Evolutionary conservation across 2,329 filamentous ascomycete species (phyloP).

Genomic region (Lecanicillium sp.): DNA sequence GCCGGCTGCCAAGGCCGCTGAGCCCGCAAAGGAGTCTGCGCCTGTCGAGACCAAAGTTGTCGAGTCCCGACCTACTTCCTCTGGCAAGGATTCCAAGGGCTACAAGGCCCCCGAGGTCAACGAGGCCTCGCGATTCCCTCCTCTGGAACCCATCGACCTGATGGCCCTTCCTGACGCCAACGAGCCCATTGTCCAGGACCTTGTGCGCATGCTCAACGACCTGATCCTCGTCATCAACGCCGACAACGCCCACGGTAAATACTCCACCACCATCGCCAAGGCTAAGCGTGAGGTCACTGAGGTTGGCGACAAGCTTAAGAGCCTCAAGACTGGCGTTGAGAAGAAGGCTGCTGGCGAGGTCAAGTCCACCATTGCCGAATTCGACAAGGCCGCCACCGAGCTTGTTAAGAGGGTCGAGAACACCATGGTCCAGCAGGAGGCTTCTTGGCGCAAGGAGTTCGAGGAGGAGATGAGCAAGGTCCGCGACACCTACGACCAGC

Average conservation of each 20-base stretch:
- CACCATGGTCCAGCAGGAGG: conserved; percentile 74
- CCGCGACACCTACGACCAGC: conserved; percentile 70
- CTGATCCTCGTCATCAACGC: conserved; percentile 91
- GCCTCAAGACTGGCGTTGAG: conserved; percentile 63
- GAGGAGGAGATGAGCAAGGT: conserved; percentile 78
- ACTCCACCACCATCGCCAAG: conserved; percentile 71
- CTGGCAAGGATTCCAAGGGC: conserved; percentile 24
- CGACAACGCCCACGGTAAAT: conserved; percentile 71
- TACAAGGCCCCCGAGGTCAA: conserved; percentile 57
- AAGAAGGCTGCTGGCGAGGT: conserved; percentile 71
- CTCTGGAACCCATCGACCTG: conserved; percentile 68
- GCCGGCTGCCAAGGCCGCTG: conserved; percentile 23
- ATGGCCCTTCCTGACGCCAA: conserved; percentile 67
- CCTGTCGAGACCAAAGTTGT: conserved; percentile 21
- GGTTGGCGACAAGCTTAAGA: conserved; percentile 71
- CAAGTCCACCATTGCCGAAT: conserved; percentile 63
- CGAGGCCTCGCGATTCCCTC: conserved; percentile 58
- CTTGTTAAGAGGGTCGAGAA: conserved; percentile 83
- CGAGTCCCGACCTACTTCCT: conserved; percentile 16
- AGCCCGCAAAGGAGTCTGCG: conserved; percentile 25
- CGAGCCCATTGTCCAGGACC: conserved; percentile 84
- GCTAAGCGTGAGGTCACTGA: conserved; percentile 77
- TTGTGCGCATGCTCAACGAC: conserved; percentile 93
- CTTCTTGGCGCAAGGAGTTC: conserved; percentile 80
- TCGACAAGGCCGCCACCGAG: conserved; percentile 80